Percentiles rank a stretch among this genome's conserved stretches.
Evolutionary conservation across 1,284 basidiomycete species (phyloP).

Genomic region (Ganoderma meredithae): DNA sequence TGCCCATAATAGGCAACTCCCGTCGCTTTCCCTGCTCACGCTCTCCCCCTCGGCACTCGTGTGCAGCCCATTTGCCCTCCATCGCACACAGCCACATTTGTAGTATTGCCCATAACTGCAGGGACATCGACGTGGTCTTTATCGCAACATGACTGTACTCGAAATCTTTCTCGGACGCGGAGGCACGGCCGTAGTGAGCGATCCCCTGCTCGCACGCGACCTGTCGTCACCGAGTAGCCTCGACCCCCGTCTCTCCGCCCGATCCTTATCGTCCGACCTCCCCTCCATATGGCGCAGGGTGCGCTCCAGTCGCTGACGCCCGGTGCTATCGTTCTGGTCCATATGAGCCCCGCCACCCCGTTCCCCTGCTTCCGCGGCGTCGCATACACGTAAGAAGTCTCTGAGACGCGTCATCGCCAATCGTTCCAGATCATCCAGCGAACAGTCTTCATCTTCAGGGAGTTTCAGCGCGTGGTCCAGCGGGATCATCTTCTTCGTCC

Average conservation of each 20-base stretch:
- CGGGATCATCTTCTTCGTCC: constrained; percentile 50
- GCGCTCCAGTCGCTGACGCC: constrained; percentile 6
- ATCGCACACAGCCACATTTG: not conserved
- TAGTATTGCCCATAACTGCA: not conserved
- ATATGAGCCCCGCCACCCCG: not conserved
- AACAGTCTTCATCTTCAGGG: constrained; percentile 39
- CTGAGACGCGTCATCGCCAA: constrained; percentile 38
- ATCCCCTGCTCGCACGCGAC: constrained; percentile 9
- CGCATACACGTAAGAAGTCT: constrained; percentile 48
- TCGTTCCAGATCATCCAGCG: constrained; percentile 46
- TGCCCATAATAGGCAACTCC: constrained; percentile 23
- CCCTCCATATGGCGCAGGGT: constrained; percentile 9
- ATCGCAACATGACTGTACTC: constrained; percentile 23
- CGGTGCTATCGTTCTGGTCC: not conserved
- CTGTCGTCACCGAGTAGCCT: not conserved
- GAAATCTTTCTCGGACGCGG: constrained; percentile 22
- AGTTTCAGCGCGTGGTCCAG: constrained; percentile 26
- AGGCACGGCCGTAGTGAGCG: constrained; percentile 10
- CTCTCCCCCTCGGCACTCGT: not conserved
- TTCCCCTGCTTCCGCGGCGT: constrained; percentile 40
- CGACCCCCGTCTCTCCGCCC: not conserved
- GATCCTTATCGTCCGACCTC: not conserved
- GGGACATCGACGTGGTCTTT: not conserved
- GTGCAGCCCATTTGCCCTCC: too few species aligned
- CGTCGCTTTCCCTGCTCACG: not conserved